Conservation (phyloP, 148 eudicot genomes). For the Chenopodium berlandieri region DNA sequence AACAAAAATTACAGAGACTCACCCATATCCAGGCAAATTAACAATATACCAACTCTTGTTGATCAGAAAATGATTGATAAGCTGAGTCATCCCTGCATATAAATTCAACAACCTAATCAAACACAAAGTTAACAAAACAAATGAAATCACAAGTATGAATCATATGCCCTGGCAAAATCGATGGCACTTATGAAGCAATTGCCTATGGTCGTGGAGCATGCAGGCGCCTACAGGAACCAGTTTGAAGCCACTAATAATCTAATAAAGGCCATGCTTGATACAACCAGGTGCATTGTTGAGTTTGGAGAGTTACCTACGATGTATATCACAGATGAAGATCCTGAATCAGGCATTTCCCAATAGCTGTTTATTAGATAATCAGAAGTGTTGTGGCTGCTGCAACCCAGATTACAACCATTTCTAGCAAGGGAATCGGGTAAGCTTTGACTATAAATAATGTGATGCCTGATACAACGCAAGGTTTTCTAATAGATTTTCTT, state of each 20-base stretch:
- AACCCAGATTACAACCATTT: constrained; percentile 37
- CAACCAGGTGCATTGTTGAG: constrained; percentile 30
- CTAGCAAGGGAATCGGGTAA: constrained; percentile 30
- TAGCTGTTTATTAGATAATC: constrained; percentile 45
- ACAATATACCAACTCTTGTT: too few species aligned
- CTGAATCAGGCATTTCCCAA: constrained; percentile 34
- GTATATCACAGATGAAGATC: constrained; percentile 32
- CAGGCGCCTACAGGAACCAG: constrained; percentile 30
- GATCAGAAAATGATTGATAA: too few species aligned
- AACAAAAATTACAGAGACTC: too few species aligned
- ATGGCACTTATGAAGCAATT: constrained; percentile 42
- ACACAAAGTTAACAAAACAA: too few species aligned
- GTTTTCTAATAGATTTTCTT: not conserved
- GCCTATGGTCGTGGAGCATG: constrained; percentile 35
- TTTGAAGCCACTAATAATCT: constrained; percentile 41
- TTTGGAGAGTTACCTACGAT: constrained; percentile 32
- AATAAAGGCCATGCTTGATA: constrained; percentile 33
- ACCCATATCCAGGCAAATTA: too few species aligned
- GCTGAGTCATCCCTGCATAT: too few species aligned
- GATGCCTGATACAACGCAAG: not conserved
- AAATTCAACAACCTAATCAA: too few species aligned
- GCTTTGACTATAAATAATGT: not conserved
- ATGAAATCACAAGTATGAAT: too few species aligned
- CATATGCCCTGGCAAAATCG: constrained; percentile 40
- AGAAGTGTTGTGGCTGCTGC: constrained; percentile 46